These are phyloP conservation scores for Croton laevigatus DNA, from an alignment of 441 rosid species.

Conservation along the genomic window DNA sequence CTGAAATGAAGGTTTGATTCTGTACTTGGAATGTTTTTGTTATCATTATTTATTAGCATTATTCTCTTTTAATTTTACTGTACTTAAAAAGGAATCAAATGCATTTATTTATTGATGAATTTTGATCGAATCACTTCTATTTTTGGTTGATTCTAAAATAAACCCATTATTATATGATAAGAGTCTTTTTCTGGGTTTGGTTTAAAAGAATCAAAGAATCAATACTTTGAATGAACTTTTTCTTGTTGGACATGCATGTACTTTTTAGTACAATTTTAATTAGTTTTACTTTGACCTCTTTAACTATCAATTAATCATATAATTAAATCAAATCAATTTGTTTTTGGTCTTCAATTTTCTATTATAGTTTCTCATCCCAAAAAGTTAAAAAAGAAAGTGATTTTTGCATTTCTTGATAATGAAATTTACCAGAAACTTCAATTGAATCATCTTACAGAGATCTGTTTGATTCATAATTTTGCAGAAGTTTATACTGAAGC, in stretches of 20 bases:
- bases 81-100: background rate
- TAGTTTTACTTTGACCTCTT: background rate
- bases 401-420: background rate
- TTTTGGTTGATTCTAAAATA: background rate
- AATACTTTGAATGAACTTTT: background rate
- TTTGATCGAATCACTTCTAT: slow-evolving; percentile 1
- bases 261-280: background rate
- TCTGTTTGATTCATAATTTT: slow-evolving; percentile 12
- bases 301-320: background rate
- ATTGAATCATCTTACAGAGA: background rate
- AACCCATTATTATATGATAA: background rate
- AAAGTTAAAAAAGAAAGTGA: too few species aligned
- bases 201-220: background rate
- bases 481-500: slow-evolving; percentile 75
- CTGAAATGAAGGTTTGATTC: slow-evolving; percentile 52
- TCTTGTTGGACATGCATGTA: background rate
- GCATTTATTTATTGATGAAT: slow-evolving; percentile 3
- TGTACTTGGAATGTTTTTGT: slow-evolving; percentile 9
- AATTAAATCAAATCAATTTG: background rate
- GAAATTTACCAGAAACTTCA: background rate
- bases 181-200: background rate
- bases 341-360: background rate
- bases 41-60: slow-evolving; percentile 18
- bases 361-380: background rate
- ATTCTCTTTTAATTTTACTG: slow-evolving; percentile 10